These are phyloP conservation scores for Vicia faba DNA, from an alignment of 306 rosid genomes.

Conservation along the genomic window DNA sequence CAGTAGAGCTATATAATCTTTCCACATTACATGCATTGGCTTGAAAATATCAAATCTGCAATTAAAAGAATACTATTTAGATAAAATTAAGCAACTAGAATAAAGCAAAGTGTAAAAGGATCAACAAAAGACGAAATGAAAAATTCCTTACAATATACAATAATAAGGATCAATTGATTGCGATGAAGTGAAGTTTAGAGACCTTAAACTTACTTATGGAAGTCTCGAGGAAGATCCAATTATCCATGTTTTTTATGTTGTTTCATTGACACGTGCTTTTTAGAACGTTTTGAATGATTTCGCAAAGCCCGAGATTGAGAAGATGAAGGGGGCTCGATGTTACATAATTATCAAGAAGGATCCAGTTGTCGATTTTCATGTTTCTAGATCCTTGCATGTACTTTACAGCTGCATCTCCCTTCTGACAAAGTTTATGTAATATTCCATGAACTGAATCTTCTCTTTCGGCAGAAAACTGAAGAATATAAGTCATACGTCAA, in stretches of 20 bases:
- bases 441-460: conserved; percentile 56
- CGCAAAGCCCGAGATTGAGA: conserved; percentile 57
- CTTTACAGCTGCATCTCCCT: conserved; percentile 66
- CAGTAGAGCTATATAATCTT: conserved; percentile 56
- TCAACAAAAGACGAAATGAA: conserved; percentile 24
- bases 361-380: conserved; percentile 61
- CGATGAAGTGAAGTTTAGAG: conserved; percentile 20
- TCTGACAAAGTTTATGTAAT: conserved; percentile 62
- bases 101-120: too few species aligned
- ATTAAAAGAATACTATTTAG: conserved; percentile 4
- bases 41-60: conserved; percentile 63
- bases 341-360: conserved; percentile 76
- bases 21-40: conserved; percentile 95
- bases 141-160: conserved; percentile 1
- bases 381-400: conserved; percentile 75
- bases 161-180: conserved; percentile 5
- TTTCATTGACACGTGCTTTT: conserved; percentile 74
- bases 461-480: conserved; percentile 55
- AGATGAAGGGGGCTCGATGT: conserved; percentile 47
- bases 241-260: conserved; percentile 67
- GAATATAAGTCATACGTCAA: conserved; percentile 16
- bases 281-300: conserved; percentile 73
- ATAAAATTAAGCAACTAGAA: too few species aligned
- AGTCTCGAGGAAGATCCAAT: conserved; percentile 60
- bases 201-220: conserved; percentile 53